Conservation (phyloP, 169 alveolate genomes). For the Perkinsus marinus region DNA sequence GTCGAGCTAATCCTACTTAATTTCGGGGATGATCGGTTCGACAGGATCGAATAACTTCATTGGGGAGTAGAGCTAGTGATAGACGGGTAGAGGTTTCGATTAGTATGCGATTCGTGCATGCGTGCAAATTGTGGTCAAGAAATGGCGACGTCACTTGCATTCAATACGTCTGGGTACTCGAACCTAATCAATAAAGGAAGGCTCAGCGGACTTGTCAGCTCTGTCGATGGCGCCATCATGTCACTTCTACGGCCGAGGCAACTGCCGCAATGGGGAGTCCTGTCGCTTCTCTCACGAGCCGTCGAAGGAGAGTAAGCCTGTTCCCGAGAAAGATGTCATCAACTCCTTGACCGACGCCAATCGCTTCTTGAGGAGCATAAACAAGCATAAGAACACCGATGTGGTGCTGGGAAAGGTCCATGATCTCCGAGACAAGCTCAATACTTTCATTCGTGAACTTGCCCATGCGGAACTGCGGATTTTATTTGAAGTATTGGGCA, state of each 20-base stretch:
- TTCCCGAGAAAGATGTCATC: not conserved
- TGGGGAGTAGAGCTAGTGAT: not conserved
- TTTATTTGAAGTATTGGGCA: not conserved
- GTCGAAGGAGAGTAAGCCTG: not conserved
- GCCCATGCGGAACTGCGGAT: not conserved
- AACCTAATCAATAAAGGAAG: too few species aligned
- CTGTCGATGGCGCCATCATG: not conserved
- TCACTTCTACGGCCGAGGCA: not conserved
- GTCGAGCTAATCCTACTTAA: too few species aligned
- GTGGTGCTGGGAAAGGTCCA: not conserved
- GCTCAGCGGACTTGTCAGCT: too few species aligned
- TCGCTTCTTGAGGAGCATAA: not conserved
- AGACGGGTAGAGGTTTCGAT: too few species aligned
- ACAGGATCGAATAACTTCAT: not conserved
- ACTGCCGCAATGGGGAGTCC: not conserved
- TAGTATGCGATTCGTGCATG: not conserved
- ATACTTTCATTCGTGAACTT: not conserved
- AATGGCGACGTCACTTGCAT: not conserved
- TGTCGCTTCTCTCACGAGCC: not conserved
- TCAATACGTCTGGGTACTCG: too few species aligned
- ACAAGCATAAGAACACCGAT: not conserved
- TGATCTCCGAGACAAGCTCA: not conserved
- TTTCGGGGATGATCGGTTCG: too few species aligned
- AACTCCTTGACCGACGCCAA: not conserved
- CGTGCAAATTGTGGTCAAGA: not conserved